phyloP scores from a whole-genome alignment of 805 yeast genomes.

The Saturnispora zaruensis region DNA sequence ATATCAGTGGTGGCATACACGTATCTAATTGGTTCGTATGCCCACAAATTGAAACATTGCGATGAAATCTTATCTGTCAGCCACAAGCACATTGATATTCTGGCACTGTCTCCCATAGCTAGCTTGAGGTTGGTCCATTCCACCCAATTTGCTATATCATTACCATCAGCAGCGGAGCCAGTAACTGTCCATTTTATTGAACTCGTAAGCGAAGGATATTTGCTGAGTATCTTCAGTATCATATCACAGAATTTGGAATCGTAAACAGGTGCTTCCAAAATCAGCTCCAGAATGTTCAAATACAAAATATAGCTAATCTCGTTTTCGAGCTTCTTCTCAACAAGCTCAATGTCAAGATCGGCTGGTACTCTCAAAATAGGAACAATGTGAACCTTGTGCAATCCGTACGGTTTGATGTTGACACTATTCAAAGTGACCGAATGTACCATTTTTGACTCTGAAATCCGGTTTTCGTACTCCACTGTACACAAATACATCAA shows the following conservation, averaged over 20 bases:
- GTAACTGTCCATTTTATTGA: not conserved
- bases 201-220: not conserved
- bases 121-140: not conserved
- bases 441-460: not conserved
- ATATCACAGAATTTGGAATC: not conserved
- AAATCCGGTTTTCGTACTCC: not conserved
- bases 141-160: not conserved
- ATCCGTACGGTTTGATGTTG: not conserved
- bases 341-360: not conserved
- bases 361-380: not conserved
- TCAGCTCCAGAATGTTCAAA: slow-evolving; percentile 45
- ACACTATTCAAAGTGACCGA: not conserved
- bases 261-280: slow-evolving; percentile 47
- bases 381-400: not conserved
- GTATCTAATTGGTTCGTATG: slow-evolving; percentile 2
- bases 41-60: not conserved
- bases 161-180: not conserved
- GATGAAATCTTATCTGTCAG: not conserved
- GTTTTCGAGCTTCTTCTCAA: slow-evolving; percentile 29
- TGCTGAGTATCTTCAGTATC: not conserved
- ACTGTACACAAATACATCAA: not conserved
- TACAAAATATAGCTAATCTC: slow-evolving; percentile 52
- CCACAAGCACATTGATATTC: not conserved
- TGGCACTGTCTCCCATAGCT: not conserved
- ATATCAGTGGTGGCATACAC: not conserved